A percentile compares a stretch with the other conserved stretches of the same genome.
Conservation (phyloP, 1,284 basidiomycete species). For the Volvariella volvacea region DNA sequence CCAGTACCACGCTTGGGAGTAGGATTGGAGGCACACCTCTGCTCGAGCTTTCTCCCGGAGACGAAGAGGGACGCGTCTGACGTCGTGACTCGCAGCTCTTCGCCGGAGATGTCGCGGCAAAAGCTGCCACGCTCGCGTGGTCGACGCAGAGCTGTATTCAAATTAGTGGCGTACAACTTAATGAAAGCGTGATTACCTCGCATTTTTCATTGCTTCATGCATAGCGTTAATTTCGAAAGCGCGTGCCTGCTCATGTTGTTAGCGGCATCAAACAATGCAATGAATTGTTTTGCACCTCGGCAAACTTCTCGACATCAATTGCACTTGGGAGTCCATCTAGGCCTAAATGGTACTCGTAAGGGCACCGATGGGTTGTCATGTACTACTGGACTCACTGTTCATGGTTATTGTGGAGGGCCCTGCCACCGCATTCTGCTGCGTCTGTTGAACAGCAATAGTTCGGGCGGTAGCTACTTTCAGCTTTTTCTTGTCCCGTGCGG, state of each 20-base stretch:
- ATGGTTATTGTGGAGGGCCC: slow-evolving; percentile 33
- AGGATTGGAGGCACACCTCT: too few relatives aligned
- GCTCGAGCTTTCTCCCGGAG: slow-evolving; percentile 73
- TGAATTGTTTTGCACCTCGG: slow-evolving; percentile 50
- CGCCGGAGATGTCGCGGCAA: slow-evolving; percentile 84
- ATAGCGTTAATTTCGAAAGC: slow-evolving; percentile 85
- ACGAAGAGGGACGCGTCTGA: slow-evolving; percentile 79
- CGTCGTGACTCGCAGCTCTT: slow-evolving; percentile 88
- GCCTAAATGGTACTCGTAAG: slow-evolving; percentile 25
- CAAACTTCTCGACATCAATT: slow-evolving; percentile 83
- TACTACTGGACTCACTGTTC: slow-evolving; percentile 27
- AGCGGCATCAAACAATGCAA: neutral
- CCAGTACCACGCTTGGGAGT: too few relatives aligned
- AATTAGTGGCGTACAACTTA: slow-evolving; percentile 4
- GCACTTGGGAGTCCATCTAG: slow-evolving; percentile 60
- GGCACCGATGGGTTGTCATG: neutral
- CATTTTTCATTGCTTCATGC: slow-evolving; percentile 76
- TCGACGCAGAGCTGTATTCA: slow-evolving; percentile 46
- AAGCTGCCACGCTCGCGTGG: slow-evolving; percentile 84
- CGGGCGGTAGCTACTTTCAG: slow-evolving; percentile 55
- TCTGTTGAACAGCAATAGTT: slow-evolving; percentile 58
- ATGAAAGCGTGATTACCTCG: slow-evolving; percentile 41
- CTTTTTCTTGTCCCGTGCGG: slow-evolving; percentile 60
- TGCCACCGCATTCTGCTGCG: slow-evolving; percentile 19
- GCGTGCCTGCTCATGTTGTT: slow-evolving; percentile 49